Base-by-base conservation (phyloP, 495 filamentous ascomycete genomes). In the Aspergillus carlsbadensis region DNA sequence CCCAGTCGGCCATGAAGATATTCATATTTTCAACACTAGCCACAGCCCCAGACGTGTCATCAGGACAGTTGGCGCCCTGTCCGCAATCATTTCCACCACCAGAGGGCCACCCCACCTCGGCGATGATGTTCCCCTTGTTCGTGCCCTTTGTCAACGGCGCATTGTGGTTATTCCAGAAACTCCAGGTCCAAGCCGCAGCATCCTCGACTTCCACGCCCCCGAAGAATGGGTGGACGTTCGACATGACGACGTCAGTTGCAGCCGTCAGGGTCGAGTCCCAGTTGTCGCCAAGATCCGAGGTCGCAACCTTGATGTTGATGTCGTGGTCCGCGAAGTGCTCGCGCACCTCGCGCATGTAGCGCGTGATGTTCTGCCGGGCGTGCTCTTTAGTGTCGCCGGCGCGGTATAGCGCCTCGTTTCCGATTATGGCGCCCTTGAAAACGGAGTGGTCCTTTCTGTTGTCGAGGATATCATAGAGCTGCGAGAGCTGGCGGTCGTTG, bases 141-240 rank as follows among this genome's bases (percentile, higher is more conserved):
- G 82, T 81, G 50, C 84, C 81, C 26, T 68, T 52, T 0, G 82
- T 84, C 14, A 89, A 73, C 10, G 75, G 57, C 11, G 87, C 83
- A 63, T 94, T 78, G 49, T 90, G 75, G 0, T 50, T 56, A 43
- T 83, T 67, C 86, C 91, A 98, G 72, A 97, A 97, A 54, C 71
- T 64, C 79, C 78, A 88, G 4, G 92, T 96, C 94, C 94, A 98
- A 21, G 74, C 73, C 8, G 92, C 84, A 0, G 92, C 93, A 17
- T 77, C 64, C 18, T 82, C 75, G 13, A 81, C 86, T 13, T 78
- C 75, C 40, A 90, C 84, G 50, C 94, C 94, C 4, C 85, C 91
- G 63, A 98, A 98, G 79, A 98, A 98, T 2, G 94, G 94, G 70
- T 98, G 94, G 33, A 98, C 86, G 67, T 98, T 98, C 17, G 90